A percentile compares a stretch with the other conserved stretches of the same genome.
These are phyloP conservation scores for Eucalyptus pumila DNA, from an alignment of 345 rosid genomes.

Conservation along the genomic window DNA sequence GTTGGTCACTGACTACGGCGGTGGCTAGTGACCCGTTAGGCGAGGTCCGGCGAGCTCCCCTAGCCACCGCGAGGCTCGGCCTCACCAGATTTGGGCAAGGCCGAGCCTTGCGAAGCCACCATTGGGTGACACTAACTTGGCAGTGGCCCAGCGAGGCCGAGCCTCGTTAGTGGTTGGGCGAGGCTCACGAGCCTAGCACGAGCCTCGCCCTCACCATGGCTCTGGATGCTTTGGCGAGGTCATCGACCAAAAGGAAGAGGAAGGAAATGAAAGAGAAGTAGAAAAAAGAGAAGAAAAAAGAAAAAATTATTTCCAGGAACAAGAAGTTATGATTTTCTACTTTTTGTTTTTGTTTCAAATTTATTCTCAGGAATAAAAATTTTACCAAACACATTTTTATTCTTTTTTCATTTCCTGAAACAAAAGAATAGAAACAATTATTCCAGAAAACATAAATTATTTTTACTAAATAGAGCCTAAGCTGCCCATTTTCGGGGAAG, in stretches of 20 bases:
- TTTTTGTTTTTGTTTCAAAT: too few species aligned
- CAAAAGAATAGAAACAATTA: too few species aligned
- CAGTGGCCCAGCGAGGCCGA: fast-evolving
- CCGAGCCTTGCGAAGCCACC: fast-evolving
- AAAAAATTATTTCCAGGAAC: too few species aligned
- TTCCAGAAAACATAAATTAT: fast-evolving
- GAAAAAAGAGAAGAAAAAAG: too few species aligned
- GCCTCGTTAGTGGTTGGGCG: too few species aligned
- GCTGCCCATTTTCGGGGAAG: background rate
- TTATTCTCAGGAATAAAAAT: fast-evolving
- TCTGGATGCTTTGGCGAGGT: fast-evolving
- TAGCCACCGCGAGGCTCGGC: fast-evolving
- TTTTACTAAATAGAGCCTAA: background rate
- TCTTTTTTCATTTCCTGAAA: too few species aligned
- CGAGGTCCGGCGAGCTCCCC: fast-evolving
- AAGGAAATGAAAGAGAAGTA: too few species aligned
- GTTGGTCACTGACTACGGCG: fast-evolving
- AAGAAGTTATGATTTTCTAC: too few species aligned
- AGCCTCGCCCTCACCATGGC: too few species aligned
- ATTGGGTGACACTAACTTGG: fast-evolving
- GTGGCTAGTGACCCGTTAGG: fast-evolving
- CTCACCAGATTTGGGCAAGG: fast-evolving
- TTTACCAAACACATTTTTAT: too few species aligned
- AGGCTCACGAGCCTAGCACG: too few species aligned
- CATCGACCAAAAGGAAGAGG: too few species aligned